Conservation (phyloP, 345 rosid genomes). For the Psidium friedrichsthalianum region DNA sequence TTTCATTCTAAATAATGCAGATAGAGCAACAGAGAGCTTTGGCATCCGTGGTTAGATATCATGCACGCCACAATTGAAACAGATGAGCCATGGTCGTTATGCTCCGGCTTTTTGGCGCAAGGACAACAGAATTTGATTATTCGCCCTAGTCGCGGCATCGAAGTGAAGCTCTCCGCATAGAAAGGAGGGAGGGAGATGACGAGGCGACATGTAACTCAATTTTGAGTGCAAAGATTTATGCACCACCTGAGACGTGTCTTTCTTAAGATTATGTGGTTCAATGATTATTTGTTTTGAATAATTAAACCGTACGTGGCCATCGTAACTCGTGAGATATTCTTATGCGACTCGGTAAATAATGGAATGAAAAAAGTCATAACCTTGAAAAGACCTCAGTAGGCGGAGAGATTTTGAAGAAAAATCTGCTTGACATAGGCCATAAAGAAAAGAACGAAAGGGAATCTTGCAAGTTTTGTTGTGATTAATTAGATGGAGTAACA, state of each 20-base stretch:
- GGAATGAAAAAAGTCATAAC: background rate
- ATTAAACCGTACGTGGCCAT: background rate
- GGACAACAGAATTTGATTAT: background rate
- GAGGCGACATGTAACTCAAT: background rate
- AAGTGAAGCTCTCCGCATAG: background rate
- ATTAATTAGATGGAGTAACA: no score
- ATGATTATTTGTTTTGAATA: background rate
- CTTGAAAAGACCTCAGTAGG: background rate
- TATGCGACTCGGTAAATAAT: background rate
- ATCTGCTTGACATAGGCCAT: background rate
- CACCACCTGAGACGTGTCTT: background rate
- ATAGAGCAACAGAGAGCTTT: conserved; percentile 71
- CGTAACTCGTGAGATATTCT: background rate
- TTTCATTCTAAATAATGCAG: conserved; percentile 16
- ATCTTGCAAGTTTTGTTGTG: no score
- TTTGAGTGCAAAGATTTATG: background rate
- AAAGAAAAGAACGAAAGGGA: no score
- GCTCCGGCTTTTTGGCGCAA: background rate
- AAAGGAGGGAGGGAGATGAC: background rate
- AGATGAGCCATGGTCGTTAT: background rate
- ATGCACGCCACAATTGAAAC: conserved; percentile 21
- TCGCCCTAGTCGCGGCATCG: background rate
- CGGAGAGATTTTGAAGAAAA: background rate
- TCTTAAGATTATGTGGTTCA: background rate
- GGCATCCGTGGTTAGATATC: conserved; percentile 78